Evolutionary conservation across 1,284 basidiomycete species (phyloP), one percentile per base, ranked within the genome.

Genomic region (Apiotrichum mycotoxinovorans): DNA sequence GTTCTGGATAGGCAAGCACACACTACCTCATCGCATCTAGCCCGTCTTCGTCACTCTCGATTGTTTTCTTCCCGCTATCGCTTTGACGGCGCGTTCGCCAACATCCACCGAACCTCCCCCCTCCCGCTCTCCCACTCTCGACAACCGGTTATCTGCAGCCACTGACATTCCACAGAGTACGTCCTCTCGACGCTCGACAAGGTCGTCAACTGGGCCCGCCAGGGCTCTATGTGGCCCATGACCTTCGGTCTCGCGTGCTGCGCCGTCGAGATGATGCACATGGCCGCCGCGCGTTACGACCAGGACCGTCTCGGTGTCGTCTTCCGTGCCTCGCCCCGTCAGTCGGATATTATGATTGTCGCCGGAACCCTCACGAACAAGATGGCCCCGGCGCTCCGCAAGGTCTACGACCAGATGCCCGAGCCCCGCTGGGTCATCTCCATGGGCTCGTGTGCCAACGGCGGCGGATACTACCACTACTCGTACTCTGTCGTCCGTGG

Each of bases 211-310:
- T 98, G 95, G 95, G 94, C 88, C 17, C 83, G 95, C 58, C 94
- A 98, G 79, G 88, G 95, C 56, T 96, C 91, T 33, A 95, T 98
- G 86, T 99, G 96, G 96, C 96, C 96, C 43, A 96, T 98, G 93
- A 98, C 94, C 47, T 97, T 78, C 88, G 92, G 92, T 79, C 85
- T 99, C 54, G 95, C 96, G 4, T 98, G 95, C 79, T 99, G 95
- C 78, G 96, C 95, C 55, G 94, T 99, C 44, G 95, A 99, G 81
- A 95, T 95, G 91, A 95, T 95, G 91, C 76, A 77, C 70, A 73
- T 75, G 89, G 96, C 96, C 53, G 94, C 95, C 42, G 92, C 96
- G 17, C 86, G 96, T 61, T 99, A 98, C 78, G 96, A 99, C 78
- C 96, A 98, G 79, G 96, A 99, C 79, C 86, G 96, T 67, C 82